Evolutionary conservation across 2,329 filamentous ascomycete genomes (phyloP).

Genomic region (Fusarium caatingaense): DNA sequence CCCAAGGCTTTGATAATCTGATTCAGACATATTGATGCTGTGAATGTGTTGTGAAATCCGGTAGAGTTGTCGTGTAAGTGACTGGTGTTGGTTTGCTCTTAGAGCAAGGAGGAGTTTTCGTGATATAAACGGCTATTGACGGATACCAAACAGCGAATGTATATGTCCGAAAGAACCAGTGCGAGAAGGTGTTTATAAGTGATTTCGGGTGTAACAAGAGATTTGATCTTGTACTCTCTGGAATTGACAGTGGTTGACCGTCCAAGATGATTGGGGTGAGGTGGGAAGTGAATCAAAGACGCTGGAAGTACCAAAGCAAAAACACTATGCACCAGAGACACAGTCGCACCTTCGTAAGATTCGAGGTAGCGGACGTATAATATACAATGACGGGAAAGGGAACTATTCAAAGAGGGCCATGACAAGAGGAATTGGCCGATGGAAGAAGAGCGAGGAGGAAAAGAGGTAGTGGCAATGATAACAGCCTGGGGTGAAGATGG

Average conservation of each 20-base stretch:
- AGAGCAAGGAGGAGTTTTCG: conserved; percentile 13
- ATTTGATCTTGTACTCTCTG: conserved; percentile 32
- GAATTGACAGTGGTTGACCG: conserved; percentile 41
- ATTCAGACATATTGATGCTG: conserved; percentile 39
- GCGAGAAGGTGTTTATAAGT: conserved; percentile 24
- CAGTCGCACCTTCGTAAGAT: conserved; percentile 38
- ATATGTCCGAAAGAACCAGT: conserved; percentile 26
- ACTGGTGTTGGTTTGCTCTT: conserved; percentile 40
- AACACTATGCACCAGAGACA: conserved; percentile 45
- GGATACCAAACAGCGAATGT: conserved; percentile 14
- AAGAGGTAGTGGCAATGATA: conserved; percentile 46
- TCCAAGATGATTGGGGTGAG: conserved; percentile 30
- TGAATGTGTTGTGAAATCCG: conserved; percentile 30
- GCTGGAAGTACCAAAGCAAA: conserved; percentile 44
- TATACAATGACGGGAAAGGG: conserved; percentile 44
- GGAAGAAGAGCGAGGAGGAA: conserved; percentile 40
- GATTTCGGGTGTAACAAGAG: conserved; percentile 20
- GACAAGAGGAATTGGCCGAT: conserved; percentile 42
- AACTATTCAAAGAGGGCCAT: conserved; percentile 47
- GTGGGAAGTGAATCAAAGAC: conserved; percentile 43
- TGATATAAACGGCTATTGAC: conserved; percentile 28
- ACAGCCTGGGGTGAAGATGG: conserved; percentile 47
- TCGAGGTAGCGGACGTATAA: conserved; percentile 40
- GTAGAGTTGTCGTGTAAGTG: conserved; percentile 6
- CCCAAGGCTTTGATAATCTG: conserved; percentile 29